Percentiles rank a stretch among this genome's conserved stretches.
Conservation (phyloP, 768 basidiomycete species). For the Mycena leptocephala region DNA sequence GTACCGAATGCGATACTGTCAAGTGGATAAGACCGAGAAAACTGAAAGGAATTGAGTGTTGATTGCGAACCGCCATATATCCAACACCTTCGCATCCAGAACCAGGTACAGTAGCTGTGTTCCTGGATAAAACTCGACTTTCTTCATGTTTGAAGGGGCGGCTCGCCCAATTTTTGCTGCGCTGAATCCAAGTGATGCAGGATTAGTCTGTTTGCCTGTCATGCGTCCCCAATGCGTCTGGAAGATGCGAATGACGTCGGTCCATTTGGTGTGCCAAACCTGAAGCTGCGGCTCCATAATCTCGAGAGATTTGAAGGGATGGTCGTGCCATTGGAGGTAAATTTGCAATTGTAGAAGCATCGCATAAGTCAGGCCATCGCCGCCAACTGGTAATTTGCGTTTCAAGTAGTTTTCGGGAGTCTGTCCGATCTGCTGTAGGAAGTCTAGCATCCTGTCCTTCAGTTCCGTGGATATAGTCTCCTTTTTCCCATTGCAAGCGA, state of each 20-base stretch:
- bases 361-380: conserved; percentile 56
- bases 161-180: conserved; percentile 45
- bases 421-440: conserved; percentile 23
- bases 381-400: conserved; percentile 46
- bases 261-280: conserved; percentile 40
- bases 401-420: conserved; percentile 34
- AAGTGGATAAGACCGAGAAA: too few relatives aligned
- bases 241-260: conserved; percentile 33
- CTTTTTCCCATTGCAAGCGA: conserved; percentile 3
- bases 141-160: conserved; percentile 48
- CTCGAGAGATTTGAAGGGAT: conserved; percentile 31
- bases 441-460: neutral
- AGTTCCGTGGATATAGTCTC: neutral
- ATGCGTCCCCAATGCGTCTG: conserved; percentile 50
- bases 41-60: neutral
- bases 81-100: conserved; percentile 48
- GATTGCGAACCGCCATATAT: conserved; percentile 50
- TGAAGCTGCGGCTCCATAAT: conserved; percentile 30
- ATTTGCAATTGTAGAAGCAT: conserved; percentile 33
- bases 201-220: conserved; percentile 38
- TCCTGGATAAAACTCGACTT: conserved; percentile 38
- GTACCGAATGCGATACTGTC: neutral
- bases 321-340: conserved; percentile 34
- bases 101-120: conserved; percentile 43
- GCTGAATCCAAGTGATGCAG: conserved; percentile 50